phyloP scores from a whole-genome alignment of 1,139 yeast genomes.

The Maudiozyma humilis region DNA sequence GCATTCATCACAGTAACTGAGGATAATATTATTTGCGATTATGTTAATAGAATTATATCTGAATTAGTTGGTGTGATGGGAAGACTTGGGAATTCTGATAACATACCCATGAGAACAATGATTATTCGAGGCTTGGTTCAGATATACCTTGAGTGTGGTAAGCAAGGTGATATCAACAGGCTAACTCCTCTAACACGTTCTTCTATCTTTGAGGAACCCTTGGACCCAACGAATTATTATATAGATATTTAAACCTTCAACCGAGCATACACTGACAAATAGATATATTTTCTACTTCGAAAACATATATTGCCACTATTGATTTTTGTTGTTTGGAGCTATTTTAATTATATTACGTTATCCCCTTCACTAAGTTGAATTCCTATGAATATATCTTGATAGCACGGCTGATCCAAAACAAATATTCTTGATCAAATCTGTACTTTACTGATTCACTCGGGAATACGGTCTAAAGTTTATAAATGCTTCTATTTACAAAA shows the following conservation, averaged over 20 bases:
- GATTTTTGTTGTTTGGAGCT: not conserved
- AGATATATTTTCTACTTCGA: not conserved
- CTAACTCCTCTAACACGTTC: constrained; percentile 4
- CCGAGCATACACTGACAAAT: not conserved
- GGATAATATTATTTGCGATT: not conserved
- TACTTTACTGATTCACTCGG: no score
- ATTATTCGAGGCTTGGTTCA: constrained; percentile 17
- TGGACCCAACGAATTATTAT: constrained; percentile 3
- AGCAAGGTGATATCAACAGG: constrained; percentile 6
- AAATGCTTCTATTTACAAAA: no score
- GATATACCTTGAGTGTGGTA: constrained; percentile 14
- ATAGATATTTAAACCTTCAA: constrained; percentile 1
- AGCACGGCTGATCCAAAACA: no score
- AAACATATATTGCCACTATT: not conserved
- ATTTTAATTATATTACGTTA: not conserved
- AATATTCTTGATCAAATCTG: no score
- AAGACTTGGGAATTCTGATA: constrained; percentile 1
- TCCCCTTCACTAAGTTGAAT: not conserved
- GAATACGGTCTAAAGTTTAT: no score
- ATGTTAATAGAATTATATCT: constrained; percentile 1
- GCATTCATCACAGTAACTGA: constrained; percentile 5
- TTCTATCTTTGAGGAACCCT: not conserved
- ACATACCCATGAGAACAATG: constrained; percentile 7
- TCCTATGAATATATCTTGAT: no score
- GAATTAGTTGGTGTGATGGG: constrained; percentile 14